Conservation (phyloP, 345 rosid species). For the Adansonia digitata region DNA sequence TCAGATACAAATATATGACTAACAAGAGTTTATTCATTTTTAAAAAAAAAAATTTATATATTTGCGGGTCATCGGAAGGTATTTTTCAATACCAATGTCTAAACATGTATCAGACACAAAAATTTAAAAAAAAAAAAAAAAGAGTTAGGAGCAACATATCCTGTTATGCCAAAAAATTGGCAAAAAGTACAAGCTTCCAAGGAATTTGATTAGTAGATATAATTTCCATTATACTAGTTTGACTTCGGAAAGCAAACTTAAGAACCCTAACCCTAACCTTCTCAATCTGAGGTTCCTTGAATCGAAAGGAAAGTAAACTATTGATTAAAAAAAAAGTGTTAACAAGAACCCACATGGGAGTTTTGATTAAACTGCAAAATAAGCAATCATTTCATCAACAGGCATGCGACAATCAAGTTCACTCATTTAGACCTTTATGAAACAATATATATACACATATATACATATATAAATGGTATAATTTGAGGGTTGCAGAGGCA, state of each 20-base stretch:
- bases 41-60: no score
- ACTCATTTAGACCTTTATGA: neutral
- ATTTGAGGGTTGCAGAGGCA: neutral
- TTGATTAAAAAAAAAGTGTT: neutral
- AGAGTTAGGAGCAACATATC: no score
- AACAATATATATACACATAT: no score
- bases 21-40: no score
- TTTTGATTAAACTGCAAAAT: neutral
- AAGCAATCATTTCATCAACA: neutral
- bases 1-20: no score
- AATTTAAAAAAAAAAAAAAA: no score
- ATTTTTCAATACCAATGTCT: no score
- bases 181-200: neutral
- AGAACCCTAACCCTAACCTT: no score
- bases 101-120: no score
- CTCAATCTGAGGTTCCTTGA: neutral
- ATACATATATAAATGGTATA: neutral
- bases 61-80: no score
- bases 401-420: neutral
- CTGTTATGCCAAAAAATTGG: no score
- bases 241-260: neutral
- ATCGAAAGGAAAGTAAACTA: neutral
- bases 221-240: neutral
- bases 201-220: neutral
- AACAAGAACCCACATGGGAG: neutral